These are phyloP conservation scores for Trifolium dubium DNA, from an alignment of 306 rosid genomes.

Conservation along the genomic window DNA sequence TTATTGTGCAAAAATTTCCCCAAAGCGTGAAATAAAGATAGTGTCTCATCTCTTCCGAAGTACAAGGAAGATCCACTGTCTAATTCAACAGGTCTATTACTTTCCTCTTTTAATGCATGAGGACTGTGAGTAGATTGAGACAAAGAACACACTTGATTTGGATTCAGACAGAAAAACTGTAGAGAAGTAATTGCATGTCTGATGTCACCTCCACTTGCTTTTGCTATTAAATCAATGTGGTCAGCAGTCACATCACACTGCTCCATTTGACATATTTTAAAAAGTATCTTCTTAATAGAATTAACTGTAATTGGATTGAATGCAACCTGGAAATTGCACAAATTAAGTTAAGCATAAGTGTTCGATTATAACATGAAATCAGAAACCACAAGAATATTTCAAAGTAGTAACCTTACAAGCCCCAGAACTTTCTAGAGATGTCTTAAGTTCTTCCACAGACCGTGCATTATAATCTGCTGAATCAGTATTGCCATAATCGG, in stretches of 20 bases:
- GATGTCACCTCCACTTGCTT: constrained; percentile 95
- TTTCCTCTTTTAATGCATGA: constrained; percentile 42
- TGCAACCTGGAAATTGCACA: constrained; percentile 65
- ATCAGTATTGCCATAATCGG: constrained; percentile 72
- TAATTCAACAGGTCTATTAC: constrained; percentile 38
- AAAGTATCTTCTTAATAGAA: constrained; percentile 72
- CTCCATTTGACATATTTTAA: constrained; percentile 75
- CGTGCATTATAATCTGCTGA: constrained; percentile 63
- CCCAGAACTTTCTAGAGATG: constrained; percentile 79
- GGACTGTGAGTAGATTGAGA: constrained; percentile 39
- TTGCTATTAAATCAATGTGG: constrained; percentile 79
- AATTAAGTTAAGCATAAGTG: constrained; percentile 35
- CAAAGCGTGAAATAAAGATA: constrained; percentile 85
- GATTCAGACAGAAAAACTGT: constrained; percentile 81
- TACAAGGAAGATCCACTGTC: constrained; percentile 57
- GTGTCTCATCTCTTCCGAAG: constrained; percentile 87
- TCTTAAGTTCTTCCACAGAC: constrained; percentile 65
- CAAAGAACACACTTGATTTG: constrained; percentile 52
- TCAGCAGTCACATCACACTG: constrained; percentile 61
- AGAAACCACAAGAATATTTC: constrained; percentile 37
- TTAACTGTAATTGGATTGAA: constrained; percentile 86
- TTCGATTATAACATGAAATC: constrained; percentile 29
- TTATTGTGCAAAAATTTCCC: constrained; percentile 98
- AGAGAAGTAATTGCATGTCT: constrained; percentile 90
- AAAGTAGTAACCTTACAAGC: constrained; percentile 96